Evolutionary conservation across 164 flowering plant genomes (phyloP).

Genomic region (Tetracentron sinense): DNA sequence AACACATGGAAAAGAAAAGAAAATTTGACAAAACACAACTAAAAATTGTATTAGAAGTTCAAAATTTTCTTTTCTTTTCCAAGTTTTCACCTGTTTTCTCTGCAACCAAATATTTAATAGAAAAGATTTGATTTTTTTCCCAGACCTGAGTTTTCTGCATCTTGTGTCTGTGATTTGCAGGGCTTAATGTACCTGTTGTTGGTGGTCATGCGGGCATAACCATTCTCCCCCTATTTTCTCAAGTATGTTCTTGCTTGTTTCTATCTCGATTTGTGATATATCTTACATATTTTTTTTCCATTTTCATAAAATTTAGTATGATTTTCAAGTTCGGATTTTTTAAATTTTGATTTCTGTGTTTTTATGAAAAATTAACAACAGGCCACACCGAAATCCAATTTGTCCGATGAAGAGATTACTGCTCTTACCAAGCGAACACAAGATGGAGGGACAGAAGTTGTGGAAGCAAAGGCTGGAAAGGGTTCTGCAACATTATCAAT

Average conservation of each 20-base stretch:
- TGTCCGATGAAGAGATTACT: conserved; percentile 56
- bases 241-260: conserved; percentile 35
- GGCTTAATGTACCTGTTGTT: conserved; percentile 88
- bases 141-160: not conserved
- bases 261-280: not conserved
- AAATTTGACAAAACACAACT: no score
- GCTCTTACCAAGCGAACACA: conserved; percentile 89
- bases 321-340: not conserved
- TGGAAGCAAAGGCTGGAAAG: conserved; percentile 98
- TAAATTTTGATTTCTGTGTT: not conserved
- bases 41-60: no score
- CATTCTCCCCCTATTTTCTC: conserved; percentile 93
- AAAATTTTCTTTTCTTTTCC: no score
- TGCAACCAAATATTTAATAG: no score
- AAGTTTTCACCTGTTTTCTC: no score
- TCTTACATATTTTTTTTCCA: not conserved
- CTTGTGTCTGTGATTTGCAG: conserved; percentile 36
- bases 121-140: no score
- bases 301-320: not conserved
- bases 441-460: conserved; percentile 98
- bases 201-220: conserved; percentile 99
- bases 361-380: conserved; percentile 19
- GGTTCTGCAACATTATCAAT: conserved; percentile 98
- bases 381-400: conserved; percentile 80
- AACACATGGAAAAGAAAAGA: no score